Conservation (phyloP, 129 eudicot species). For the Chrysanthemum seticuspe region DNA sequence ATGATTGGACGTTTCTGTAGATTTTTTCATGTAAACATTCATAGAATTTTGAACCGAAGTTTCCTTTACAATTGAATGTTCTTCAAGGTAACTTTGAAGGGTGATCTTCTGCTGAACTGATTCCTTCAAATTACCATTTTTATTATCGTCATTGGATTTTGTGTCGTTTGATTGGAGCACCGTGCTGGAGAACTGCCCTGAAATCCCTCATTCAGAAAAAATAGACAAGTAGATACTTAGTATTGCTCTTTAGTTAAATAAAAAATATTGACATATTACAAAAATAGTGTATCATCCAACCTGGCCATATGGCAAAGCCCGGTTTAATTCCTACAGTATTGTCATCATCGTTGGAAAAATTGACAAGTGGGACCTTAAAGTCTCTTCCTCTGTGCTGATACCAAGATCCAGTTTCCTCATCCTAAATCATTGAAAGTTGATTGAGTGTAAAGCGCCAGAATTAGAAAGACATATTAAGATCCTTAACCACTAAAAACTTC, state of each 20-base stretch:
- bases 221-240: no score
- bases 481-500: not conserved
- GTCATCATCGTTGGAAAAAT: conserved; percentile 39
- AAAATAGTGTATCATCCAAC: conserved; percentile 33
- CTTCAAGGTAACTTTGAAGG: conserved; percentile 66
- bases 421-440: conserved; percentile 39
- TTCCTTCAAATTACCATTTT: conserved; percentile 18
- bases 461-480: not conserved
- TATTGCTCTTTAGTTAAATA: not conserved
- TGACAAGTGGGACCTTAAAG: conserved; percentile 68
- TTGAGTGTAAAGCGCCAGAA: not conserved
- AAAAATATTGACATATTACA: not conserved
- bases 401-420: conserved; percentile 88
- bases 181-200: conserved; percentile 54
- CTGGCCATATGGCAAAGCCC: conserved; percentile 65
- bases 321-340: conserved; percentile 52
- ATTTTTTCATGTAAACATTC: conserved; percentile 55
- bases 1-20: conserved; percentile 48
- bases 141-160: conserved; percentile 34
- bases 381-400: conserved; percentile 92
- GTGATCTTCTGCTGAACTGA: conserved; percentile 32
- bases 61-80: conserved; percentile 61
- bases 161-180: conserved; percentile 45
- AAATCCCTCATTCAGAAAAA: conserved; percentile 28
- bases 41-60: conserved; percentile 43